phyloP scores from a whole-genome alignment of 2,329 filamentous ascomycete genomes.

The Akanthomyces dipterigenus region DNA sequence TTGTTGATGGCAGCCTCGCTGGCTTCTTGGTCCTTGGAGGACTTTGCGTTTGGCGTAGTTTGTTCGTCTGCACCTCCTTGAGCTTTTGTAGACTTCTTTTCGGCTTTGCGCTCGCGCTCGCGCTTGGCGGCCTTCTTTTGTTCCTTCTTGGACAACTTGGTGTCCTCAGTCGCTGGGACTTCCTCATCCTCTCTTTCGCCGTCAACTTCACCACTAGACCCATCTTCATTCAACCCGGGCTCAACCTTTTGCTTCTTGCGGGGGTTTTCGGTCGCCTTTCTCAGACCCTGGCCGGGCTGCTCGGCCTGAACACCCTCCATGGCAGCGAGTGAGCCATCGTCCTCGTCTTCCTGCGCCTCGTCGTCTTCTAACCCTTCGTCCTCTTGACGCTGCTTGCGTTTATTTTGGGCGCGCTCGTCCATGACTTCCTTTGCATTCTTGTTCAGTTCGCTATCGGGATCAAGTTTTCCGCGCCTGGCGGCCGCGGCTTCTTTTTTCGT shows the following conservation, averaged over 20 bases:
- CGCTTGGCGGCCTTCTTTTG: conserved; percentile 38
- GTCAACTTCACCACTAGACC: conserved; percentile 23
- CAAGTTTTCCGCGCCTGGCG: conserved; percentile 80
- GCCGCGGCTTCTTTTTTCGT: conserved; percentile 80
- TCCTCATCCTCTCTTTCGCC: conserved; percentile 38
- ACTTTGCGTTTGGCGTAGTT: background rate
- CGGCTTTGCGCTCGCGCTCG: conserved; percentile 11
- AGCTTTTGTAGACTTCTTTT: conserved; percentile 41
- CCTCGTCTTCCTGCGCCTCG: conserved; percentile 33
- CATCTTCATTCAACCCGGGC: conserved; percentile 19
- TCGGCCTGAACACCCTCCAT: conserved; percentile 52
- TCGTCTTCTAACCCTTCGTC: conserved; percentile 36
- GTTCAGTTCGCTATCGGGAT: conserved; percentile 78
- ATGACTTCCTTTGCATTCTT: conserved; percentile 83
- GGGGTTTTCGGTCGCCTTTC: conserved; percentile 36
- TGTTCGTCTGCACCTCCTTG: conserved; percentile 25
- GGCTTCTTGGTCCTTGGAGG: conserved; percentile 28
- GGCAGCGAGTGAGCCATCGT: conserved; percentile 34
- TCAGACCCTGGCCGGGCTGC: conserved; percentile 59
- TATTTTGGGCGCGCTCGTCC: conserved; percentile 70
- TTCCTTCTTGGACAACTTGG: conserved; percentile 45
- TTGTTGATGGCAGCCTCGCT: conserved; percentile 22
- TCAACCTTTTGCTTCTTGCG: conserved; percentile 50
- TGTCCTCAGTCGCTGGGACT: conserved; percentile 17
- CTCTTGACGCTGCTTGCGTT: conserved; percentile 64